Percentiles rank a stretch among this genome's conserved stretches.
phyloP scores from a whole-genome alignment of 495 filamentous ascomycete species.

The Tricharina praecox region DNA sequence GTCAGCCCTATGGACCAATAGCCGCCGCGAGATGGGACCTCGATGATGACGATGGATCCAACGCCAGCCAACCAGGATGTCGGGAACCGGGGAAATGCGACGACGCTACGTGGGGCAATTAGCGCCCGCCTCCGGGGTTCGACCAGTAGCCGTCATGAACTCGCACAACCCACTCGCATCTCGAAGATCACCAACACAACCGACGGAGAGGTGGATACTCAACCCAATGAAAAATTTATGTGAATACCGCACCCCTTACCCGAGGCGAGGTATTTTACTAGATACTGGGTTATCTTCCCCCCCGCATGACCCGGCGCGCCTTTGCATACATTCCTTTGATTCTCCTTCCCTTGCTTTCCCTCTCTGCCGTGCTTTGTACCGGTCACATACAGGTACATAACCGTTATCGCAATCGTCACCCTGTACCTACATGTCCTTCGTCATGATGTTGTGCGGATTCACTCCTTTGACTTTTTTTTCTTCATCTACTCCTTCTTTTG shows the following conservation, averaged over 20 bases:
- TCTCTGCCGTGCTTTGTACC: not conserved
- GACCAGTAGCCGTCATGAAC: not conserved
- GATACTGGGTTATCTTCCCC: not conserved
- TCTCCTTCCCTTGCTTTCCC: not conserved
- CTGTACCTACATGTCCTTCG: not conserved
- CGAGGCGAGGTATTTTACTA: no score
- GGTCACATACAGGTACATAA: no score
- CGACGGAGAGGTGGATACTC: not conserved
- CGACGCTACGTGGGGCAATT: no score
- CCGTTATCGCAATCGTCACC: constrained; percentile 1
- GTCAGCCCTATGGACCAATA: no score
- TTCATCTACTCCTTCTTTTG: no score
- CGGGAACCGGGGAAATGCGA: no score
- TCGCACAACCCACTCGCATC: not conserved
- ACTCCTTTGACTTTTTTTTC: constrained; percentile 1
- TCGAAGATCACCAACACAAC: not conserved
- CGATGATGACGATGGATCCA: no score
- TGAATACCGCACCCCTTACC: not conserved
- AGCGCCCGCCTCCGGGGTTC: no score
- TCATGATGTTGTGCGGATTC: constrained; percentile 1
- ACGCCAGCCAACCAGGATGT: no score
- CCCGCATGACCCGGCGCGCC: no score
- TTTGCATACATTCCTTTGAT: no score
- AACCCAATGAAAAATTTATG: not conserved
- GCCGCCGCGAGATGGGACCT: no score